Evolutionary conservation across 140 eudicot genomes (phyloP), one percentile per base, ranked within the genome.

Genomic region (Flaveria floridana): DNA sequence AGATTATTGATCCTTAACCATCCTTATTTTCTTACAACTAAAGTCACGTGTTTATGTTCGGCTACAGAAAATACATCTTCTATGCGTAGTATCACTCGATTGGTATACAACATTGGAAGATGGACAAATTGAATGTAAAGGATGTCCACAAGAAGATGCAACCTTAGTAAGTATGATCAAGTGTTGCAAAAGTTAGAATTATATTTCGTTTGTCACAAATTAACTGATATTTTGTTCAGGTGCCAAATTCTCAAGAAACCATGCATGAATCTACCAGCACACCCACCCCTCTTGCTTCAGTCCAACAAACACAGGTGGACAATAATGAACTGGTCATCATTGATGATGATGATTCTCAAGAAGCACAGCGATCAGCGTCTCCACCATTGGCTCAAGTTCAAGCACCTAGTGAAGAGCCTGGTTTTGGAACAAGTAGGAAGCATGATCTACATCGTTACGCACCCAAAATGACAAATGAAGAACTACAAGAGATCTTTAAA

Each of bases 1-100:
- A 23, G 41, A 59, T 39, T 6, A 34, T 34, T 34, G 41, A 34
- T 34, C 41, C 41, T 34, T 34, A 34, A 5, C 1, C 41, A 34
- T 34, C 41, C 41, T 5, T 34, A 34, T 2, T 14, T 51, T 14
- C 21, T 52, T 52, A 16, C 18, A 20, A n/a, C 59, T 52, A 52
- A 52, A n/a, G 11, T 52, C 7, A 0, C 2, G 3, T 52, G 59
- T 52, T 15, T 1, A 16, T 52, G 2, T n/a, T 52, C 59, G 2
- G 10, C 16, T 79, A 75, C 86, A 90, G 95, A 82, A 77, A 77
- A 69, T 90, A 65, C 96, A 90, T 48, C 85, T 86, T 39, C 86
- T 86, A 51, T 90, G 96, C 76, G 28, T 78, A 39, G 91, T 74
- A 34, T 84, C 91, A 10, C 61, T 70, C 26, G 81, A 83, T 76